Percentiles rank a stretch among this genome's conserved stretches.
Conservation (phyloP, 352 stramenopile species). For the Globisporangium nagaii region DNA sequence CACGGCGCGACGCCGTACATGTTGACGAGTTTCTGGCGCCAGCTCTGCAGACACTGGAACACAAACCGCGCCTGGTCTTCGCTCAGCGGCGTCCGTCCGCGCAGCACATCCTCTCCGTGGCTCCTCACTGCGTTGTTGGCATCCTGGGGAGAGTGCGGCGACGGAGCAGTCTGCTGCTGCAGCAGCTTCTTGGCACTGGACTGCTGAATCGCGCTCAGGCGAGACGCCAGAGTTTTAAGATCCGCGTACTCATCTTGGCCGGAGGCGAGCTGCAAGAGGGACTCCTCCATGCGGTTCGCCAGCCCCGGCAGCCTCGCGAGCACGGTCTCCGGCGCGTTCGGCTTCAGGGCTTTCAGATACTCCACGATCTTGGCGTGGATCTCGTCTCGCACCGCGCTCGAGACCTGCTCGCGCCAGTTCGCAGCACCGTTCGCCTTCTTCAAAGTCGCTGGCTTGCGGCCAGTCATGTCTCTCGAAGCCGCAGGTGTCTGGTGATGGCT, state of each 20-base stretch:
- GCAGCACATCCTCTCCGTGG: background rate
- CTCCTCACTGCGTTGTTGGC: constrained; percentile 7
- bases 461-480: background rate
- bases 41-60: constrained; percentile 71
- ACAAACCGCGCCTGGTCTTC: constrained; percentile 58
- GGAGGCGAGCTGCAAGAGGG: constrained; percentile 82
- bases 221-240: constrained; percentile 85
- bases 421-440: constrained; percentile 1
- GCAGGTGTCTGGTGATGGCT: background rate
- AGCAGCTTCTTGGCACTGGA: constrained; percentile 55
- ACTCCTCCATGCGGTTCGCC: constrained; percentile 94
- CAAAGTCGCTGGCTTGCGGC: background rate
- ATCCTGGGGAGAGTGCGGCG: background rate
- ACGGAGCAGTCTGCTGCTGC: constrained; percentile 33
- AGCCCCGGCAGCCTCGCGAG: constrained; percentile 94
- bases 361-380: constrained; percentile 82
- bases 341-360: constrained; percentile 90
- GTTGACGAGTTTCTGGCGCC: constrained; percentile 75
- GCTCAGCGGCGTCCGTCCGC: constrained; percentile 23
- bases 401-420: constrained; percentile 24
- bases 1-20: constrained; percentile 61
- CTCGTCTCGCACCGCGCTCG: constrained; percentile 28
- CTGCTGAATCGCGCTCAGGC: constrained; percentile 88
- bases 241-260: constrained; percentile 91
- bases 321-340: constrained; percentile 93